These are phyloP conservation scores for Neonectria hederae DNA, from an alignment of 2,329 filamentous ascomycete species.

Conservation along the genomic window DNA sequence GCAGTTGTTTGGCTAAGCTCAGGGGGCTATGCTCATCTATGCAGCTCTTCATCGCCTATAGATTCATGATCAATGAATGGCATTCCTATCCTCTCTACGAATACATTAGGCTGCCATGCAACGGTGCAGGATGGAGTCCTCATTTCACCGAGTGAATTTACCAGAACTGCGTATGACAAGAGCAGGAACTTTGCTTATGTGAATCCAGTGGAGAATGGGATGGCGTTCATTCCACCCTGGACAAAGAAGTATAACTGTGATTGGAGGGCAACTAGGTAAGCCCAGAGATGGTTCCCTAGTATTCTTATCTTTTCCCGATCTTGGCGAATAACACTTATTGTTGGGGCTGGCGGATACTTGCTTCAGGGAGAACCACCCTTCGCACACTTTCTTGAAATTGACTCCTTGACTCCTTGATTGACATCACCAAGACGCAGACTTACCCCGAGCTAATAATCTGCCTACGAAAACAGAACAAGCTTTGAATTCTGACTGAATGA, in stretches of 20 bases:
- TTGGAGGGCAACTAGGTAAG: conserved; percentile 43
- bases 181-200: conserved; percentile 48
- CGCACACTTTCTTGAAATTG: conserved; percentile 46
- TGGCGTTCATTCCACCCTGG: conserved; percentile 48
- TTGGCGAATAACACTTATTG: conserved; percentile 30
- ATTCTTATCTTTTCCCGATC: not conserved
- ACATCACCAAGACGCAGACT: conserved; percentile 38
- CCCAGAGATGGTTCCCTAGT: not conserved
- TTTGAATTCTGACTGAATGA: not conserved
- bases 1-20: too few relatives aligned
- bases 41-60: too few relatives aligned
- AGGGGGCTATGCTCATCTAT: too few relatives aligned
- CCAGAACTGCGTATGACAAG: conserved; percentile 47
- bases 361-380: conserved; percentile 45
- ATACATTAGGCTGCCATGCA: too few relatives aligned
- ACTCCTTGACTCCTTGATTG: conserved; percentile 34
- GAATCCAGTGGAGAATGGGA: conserved; percentile 53
- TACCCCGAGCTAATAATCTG: conserved; percentile 46
- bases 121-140: conserved; percentile 49
- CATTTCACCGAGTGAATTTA: conserved; percentile 47
- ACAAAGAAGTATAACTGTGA: conserved; percentile 46
- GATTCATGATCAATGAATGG: too few relatives aligned
- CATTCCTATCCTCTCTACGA: too few relatives aligned
- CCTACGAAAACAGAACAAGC: not conserved
- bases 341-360: conserved; percentile 43